phyloP scores from a whole-genome alignment of 257 asterid genomes.

The Capsicum rhomboideum region DNA sequence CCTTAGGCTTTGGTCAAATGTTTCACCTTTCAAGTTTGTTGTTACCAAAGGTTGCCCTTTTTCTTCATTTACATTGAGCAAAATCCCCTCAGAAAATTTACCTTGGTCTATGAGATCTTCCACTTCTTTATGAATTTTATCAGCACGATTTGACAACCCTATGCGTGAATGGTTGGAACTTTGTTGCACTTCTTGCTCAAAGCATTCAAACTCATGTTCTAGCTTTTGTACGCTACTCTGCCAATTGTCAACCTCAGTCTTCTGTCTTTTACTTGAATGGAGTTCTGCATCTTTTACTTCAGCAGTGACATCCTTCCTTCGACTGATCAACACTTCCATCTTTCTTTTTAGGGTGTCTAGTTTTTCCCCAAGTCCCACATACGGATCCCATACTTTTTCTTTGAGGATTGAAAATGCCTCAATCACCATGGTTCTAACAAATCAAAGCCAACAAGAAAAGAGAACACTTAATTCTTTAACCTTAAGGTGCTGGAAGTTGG shows the following conservation, averaged over 20 bases:
- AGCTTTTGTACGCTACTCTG: not conserved
- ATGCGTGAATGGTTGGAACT: not conserved
- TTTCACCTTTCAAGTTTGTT: not conserved
- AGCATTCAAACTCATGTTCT: not conserved
- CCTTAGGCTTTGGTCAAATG: not conserved
- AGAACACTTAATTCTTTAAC: not conserved
- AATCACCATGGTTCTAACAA: not conserved
- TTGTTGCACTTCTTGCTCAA: not conserved
- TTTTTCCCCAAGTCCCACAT: not conserved
- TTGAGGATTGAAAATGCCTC: not conserved
- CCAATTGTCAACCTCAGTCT: not conserved
- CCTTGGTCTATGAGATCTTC: not conserved
- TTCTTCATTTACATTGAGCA: not conserved
- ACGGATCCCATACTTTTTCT: not conserved
- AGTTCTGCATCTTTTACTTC: not conserved
- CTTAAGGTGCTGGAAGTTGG: not conserved
- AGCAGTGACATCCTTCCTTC: not conserved
- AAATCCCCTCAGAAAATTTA: not conserved
- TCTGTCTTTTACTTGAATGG: not conserved
- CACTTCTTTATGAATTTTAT: not conserved
- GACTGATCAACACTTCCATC: not conserved
- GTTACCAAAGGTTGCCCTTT: not conserved
- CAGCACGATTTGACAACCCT: not conserved
- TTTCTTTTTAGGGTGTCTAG: not conserved
- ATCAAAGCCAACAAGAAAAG: not conserved